phyloP scores from a whole-genome alignment of 495 filamentous ascomycete genomes.

The Penicillium coffeae region DNA sequence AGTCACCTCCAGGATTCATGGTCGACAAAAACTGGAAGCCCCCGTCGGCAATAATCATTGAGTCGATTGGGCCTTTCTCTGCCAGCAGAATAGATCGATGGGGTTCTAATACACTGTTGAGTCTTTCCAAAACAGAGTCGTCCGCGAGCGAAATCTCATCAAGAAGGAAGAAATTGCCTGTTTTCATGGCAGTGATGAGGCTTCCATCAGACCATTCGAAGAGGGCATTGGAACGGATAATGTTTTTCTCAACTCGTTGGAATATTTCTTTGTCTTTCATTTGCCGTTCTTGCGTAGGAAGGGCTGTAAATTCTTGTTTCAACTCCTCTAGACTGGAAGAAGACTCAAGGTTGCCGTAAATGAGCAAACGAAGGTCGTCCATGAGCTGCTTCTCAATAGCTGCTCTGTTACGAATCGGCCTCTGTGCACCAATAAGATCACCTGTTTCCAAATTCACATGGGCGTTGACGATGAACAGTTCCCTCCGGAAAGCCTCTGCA shows the following conservation, averaged over 20 bases:
- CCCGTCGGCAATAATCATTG: slow-evolving; percentile 68
- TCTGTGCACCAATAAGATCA: slow-evolving; percentile 92
- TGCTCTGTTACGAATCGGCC: slow-evolving; percentile 81
- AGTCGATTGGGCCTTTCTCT: slow-evolving; percentile 83
- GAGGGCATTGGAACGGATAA: slow-evolving; percentile 66
- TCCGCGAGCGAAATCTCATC: slow-evolving; percentile 98
- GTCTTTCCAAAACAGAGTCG: slow-evolving; percentile 91
- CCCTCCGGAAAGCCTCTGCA: slow-evolving; percentile 68
- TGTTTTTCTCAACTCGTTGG: slow-evolving; percentile 54
- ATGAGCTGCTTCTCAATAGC: slow-evolving; percentile 62
- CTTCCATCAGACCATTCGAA: slow-evolving; percentile 98
- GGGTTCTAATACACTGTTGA: slow-evolving; percentile 97
- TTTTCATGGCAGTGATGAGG: slow-evolving; percentile 91
- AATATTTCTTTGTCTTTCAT: slow-evolving; percentile 48
- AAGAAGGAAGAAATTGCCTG: slow-evolving; percentile 83
- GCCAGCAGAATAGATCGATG: slow-evolving; percentile 81
- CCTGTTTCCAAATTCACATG: slow-evolving; percentile 97
- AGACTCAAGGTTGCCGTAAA: slow-evolving; percentile 19
- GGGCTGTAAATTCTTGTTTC: slow-evolving; percentile 45
- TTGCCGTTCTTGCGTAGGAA: slow-evolving; percentile 25
- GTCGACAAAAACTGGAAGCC: slow-evolving; percentile 96
- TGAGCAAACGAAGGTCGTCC: slow-evolving; percentile 55
- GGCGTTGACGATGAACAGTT: slow-evolving; percentile 87
- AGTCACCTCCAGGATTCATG: slow-evolving; percentile 99
- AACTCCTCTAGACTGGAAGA: slow-evolving; percentile 41